A percentile compares a stretch with the other conserved stretches of the same genome.
phyloP scores from a whole-genome alignment of 2,329 filamentous ascomycete genomes.

The Amphichorda felina region DNA sequence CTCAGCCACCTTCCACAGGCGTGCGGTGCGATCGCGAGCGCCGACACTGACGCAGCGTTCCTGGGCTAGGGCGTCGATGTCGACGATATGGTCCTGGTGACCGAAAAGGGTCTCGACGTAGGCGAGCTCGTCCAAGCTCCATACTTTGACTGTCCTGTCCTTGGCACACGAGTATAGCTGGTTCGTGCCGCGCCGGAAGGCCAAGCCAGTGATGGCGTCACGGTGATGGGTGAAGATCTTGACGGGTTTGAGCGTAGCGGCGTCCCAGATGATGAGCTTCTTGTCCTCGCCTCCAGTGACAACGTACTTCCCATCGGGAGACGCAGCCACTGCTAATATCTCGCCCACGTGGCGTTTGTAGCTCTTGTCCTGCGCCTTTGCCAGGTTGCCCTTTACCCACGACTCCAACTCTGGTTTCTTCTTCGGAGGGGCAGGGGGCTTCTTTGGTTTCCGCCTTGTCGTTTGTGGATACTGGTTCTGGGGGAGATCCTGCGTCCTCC shows the following conservation, averaged over 20 bases:
- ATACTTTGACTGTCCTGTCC: conserved; percentile 91
- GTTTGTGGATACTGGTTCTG: conserved; percentile 48
- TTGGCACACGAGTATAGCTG: conserved; percentile 85
- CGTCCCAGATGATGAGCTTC: conserved; percentile 80
- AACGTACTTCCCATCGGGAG: conserved; percentile 79
- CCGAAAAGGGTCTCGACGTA: conserved; percentile 95
- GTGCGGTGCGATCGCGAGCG: conserved; percentile 78
- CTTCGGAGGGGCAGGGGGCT: conserved; percentile 43
- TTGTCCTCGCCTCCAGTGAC: conserved; percentile 82
- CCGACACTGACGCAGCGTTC: conserved; percentile 89
- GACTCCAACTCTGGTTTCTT: conserved; percentile 51
- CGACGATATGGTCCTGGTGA: conserved; percentile 83
- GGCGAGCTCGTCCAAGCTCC: conserved; percentile 82
- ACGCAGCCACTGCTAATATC: conserved; percentile 78
- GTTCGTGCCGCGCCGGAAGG: conserved; percentile 78
- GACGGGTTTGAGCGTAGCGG: conserved; percentile 63
- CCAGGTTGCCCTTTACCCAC: conserved; percentile 49
- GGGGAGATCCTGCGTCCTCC: conserved; percentile 63
- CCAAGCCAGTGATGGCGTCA: conserved; percentile 72
- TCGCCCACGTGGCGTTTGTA: conserved; percentile 69
- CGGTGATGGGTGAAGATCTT: conserved; percentile 87
- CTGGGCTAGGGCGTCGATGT: conserved; percentile 70
- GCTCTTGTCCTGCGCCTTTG: conserved; percentile 46
- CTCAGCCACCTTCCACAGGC: conserved; percentile 92
- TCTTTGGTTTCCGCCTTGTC: conserved; percentile 46